Percentiles rank a stretch among this genome's conserved stretches.
These are phyloP conservation scores for Leccinum pachyderme DNA, from an alignment of 1,284 basidiomycete genomes.

Conservation along the genomic window DNA sequence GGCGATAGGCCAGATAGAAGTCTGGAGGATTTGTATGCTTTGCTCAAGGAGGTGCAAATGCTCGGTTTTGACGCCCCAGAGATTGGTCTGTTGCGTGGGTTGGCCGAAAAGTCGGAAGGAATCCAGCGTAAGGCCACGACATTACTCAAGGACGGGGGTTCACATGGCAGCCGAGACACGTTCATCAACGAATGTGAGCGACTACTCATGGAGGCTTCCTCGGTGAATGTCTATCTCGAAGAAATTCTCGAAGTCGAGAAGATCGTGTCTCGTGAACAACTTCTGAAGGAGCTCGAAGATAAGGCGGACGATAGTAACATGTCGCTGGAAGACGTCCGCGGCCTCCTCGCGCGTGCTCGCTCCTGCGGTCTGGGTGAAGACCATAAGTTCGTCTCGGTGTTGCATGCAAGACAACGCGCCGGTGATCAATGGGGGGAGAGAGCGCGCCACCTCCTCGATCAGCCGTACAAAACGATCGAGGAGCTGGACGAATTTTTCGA, in stretches of 20 bases:
- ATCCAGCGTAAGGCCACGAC: constrained; percentile 53
- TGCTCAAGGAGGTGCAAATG: constrained; percentile 68
- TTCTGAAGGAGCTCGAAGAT: constrained; percentile 66
- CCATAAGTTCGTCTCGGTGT: constrained; percentile 55
- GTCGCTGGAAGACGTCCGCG: constrained; percentile 66
- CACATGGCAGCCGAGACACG: constrained; percentile 46
- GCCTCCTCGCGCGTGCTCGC: constrained; percentile 64
- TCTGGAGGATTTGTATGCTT: constrained; percentile 62
- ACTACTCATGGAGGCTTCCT: constrained; percentile 64
- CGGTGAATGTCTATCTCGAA: constrained; percentile 75
- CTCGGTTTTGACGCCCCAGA: constrained; percentile 83
- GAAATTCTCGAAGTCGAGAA: constrained; percentile 74
- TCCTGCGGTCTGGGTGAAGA: constrained; percentile 63
- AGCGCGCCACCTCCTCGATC: constrained; percentile 59
- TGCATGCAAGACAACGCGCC: constrained; percentile 56
- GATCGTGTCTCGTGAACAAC: constrained; percentile 70
- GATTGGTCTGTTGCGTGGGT: constrained; percentile 53
- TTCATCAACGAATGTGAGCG: constrained; percentile 70
- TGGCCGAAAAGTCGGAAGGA: constrained; percentile 67
- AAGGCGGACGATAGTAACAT: constrained; percentile 57
- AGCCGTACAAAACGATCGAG: constrained; percentile 66
- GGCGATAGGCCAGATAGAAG: constrained; percentile 67
- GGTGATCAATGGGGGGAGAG: constrained; percentile 72
- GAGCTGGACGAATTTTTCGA: constrained; percentile 68
- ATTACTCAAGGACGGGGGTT: constrained; percentile 43